Conservation (phyloP, 2,329 filamentous ascomycete genomes). For the Stylonectria norvegica region DNA sequence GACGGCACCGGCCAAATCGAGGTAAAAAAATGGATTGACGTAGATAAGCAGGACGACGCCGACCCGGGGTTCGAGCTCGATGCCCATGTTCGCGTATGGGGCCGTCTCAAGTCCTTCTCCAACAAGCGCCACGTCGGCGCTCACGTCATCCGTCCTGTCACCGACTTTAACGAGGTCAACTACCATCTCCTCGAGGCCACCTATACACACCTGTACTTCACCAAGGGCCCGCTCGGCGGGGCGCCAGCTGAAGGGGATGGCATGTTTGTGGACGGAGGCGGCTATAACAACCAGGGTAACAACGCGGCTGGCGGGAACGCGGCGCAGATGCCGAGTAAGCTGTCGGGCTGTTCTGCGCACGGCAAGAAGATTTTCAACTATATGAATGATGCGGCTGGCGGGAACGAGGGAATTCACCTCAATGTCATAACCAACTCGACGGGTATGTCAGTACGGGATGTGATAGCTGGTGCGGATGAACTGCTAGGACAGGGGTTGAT, state of each 20-base stretch:
- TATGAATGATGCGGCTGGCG: conserved; percentile 64
- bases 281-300: conserved; percentile 38
- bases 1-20: conserved; percentile 93
- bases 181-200: conserved; percentile 90
- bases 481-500: conserved; percentile 70
- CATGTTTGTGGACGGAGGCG: conserved; percentile 56
- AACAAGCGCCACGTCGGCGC: conserved; percentile 79
- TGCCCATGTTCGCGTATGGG: conserved; percentile 81
- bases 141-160: conserved; percentile 74
- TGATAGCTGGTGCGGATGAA: conserved; percentile 77
- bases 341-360: conserved; percentile 47
- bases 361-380: conserved; percentile 71
- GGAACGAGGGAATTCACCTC: conserved; percentile 80
- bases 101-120: conserved; percentile 78
- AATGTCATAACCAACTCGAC: conserved; percentile 68
- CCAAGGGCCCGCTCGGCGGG: conserved; percentile 60
- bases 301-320: conserved; percentile 30
- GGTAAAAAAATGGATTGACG: conserved; percentile 81
- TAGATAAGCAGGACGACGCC: conserved; percentile 51
- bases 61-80: conserved; percentile 61
- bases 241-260: conserved; percentile 42
- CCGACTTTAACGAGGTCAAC: conserved; percentile 87
- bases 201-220: conserved; percentile 81
- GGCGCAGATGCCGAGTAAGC: conserved; percentile 37
- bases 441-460: conserved; percentile 65